These are phyloP conservation scores for Pelargonium myrrhifolium DNA, from an alignment of 441 rosid genomes.

Conservation along the genomic window DNA sequence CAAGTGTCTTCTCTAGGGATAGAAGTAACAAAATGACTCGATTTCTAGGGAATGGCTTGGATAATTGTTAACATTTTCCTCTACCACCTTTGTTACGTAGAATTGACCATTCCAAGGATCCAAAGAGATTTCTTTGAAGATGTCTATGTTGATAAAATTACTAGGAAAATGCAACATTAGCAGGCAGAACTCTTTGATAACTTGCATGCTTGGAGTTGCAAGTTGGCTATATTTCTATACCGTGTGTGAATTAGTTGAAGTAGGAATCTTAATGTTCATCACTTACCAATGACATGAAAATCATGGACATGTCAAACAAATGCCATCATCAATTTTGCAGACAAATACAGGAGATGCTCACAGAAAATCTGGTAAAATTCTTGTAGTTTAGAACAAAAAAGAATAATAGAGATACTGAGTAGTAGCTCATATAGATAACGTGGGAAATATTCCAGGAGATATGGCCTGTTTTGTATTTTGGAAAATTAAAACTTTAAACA, in stretches of 20 bases:
- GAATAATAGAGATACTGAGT: neutral
- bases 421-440: neutral
- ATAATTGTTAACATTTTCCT: neutral
- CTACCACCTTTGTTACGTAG: neutral
- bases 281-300: no score
- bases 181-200: neutral
- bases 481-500: neutral
- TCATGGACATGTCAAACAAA: no score
- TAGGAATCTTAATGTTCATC: no score
- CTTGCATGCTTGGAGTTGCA: neutral
- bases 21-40: neutral
- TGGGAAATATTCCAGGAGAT: neutral
- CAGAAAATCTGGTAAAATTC: neutral
- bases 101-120: neutral
- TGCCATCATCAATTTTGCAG: no score
- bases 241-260: no score
- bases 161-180: no score
- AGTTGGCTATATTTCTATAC: neutral
- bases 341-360: neutral
- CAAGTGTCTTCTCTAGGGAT: conserved; percentile 7
- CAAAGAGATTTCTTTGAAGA: neutral
- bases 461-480: neutral
- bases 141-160: no score
- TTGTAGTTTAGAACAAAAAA: neutral
- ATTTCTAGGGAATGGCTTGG: neutral